Evolutionary conservation across 2,329 filamentous ascomycete species (phyloP).

Genomic region (Cadophora sp.): DNA sequence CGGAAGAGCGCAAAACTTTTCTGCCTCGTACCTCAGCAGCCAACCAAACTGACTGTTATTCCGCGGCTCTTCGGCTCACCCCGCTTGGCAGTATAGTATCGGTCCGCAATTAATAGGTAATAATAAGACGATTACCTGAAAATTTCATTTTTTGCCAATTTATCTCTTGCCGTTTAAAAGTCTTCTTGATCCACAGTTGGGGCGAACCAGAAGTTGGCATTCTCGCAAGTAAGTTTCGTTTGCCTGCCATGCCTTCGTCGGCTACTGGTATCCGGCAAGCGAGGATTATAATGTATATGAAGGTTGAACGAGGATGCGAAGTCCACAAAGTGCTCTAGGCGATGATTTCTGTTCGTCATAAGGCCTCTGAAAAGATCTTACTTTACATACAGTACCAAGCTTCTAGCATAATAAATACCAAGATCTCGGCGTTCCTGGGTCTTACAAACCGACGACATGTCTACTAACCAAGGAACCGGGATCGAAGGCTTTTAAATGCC

Average conservation of each 20-base stretch:
- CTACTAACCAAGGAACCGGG: not conserved
- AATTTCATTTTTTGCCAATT: not conserved
- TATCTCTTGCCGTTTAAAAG: not conserved
- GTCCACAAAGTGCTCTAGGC: not conserved
- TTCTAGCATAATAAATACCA: not conserved
- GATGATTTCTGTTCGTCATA: not conserved
- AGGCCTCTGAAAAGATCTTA: not conserved
- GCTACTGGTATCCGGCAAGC: not conserved
- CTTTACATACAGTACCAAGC: not conserved
- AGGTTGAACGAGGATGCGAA: not conserved
- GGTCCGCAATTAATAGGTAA: not conserved
- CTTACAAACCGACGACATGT: not conserved
- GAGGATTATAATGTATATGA: not conserved
- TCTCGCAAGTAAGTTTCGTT: not conserved
- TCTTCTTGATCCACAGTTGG: conserved; percentile 6
- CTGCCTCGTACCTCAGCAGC: too few species aligned
- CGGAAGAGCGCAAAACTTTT: too few species aligned
- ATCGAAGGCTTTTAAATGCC: not conserved
- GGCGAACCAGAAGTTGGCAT: not conserved
- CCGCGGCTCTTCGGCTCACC: not conserved
- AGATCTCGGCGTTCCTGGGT: not conserved
- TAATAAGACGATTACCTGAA: conserved; percentile 8
- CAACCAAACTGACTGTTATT: too few species aligned
- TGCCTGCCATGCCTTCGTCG: too few species aligned
- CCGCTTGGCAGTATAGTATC: not conserved